Evolutionary conservation across 345 rosid genomes (phyloP).

Genomic region (Eucalyptus dawsonii): DNA sequence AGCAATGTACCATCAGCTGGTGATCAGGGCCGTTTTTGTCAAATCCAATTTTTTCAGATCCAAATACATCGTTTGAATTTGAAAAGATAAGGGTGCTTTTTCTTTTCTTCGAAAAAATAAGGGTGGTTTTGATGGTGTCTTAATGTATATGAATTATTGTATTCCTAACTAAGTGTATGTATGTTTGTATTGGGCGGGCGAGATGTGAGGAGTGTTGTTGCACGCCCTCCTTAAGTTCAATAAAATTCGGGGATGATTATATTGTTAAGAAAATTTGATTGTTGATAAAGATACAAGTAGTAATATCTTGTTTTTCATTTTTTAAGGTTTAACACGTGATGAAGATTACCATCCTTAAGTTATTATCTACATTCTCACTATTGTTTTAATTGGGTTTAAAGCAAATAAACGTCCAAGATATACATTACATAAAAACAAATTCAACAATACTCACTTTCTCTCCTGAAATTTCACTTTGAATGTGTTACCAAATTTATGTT

Average conservation of each 20-base stretch:
- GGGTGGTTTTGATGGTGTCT: not conserved
- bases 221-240: not conserved
- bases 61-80: not conserved
- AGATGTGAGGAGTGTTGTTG: not conserved
- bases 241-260: not conserved
- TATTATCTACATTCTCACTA: not conserved
- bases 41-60: constrained; percentile 1
- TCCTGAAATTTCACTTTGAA: rapidly evolving
- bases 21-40: constrained; percentile 29
- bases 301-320: too few relatives aligned
- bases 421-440: not conserved
- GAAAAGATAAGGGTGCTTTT: not conserved
- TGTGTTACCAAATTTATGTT: not conserved
- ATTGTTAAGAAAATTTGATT: not conserved
- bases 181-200: not conserved
- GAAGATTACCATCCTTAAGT: not conserved
- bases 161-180: not conserved
- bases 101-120: not conserved
- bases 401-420: not conserved
- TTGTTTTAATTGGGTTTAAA: not conserved
- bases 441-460: not conserved
- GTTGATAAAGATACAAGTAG: rapidly evolving
- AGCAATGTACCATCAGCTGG: constrained; percentile 24
- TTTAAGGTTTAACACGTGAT: rapidly evolving
- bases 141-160: not conserved